Evolutionary conservation across 139 green algal species (phyloP).

Genomic region (Chlamydomonas sp.): DNA sequence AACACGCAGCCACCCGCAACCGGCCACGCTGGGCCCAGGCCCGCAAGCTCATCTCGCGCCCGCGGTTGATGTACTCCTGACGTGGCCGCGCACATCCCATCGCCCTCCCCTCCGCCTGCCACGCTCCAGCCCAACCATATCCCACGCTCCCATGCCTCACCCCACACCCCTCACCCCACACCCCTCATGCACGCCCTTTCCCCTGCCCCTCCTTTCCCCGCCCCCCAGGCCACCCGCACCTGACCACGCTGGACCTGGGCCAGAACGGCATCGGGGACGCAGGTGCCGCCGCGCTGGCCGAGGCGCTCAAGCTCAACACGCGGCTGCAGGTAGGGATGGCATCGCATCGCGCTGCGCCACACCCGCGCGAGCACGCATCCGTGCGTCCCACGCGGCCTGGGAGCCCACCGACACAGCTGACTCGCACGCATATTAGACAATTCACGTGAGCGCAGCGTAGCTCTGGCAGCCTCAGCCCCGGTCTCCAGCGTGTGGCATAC

Average conservation of each 20-base stretch:
- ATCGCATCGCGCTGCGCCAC: too few relatives aligned
- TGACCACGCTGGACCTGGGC: slow-evolving; percentile 89
- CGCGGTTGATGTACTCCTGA: neutral
- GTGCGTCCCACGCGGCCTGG: too few relatives aligned
- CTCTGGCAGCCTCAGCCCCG: too few relatives aligned
- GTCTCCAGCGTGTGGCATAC: too few relatives aligned
- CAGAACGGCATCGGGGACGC: slow-evolving; percentile 89
- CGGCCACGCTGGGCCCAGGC: too few relatives aligned
- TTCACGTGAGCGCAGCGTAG: too few relatives aligned
- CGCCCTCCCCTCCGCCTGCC: neutral
- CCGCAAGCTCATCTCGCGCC: too few relatives aligned
- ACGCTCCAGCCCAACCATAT: neutral
- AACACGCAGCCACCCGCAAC: too few relatives aligned
- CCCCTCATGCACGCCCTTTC: neutral
- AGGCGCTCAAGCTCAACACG: slow-evolving; percentile 94
- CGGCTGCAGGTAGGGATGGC: slow-evolving; percentile 53
- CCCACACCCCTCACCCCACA: too few relatives aligned
- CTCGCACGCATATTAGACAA: too few relatives aligned
- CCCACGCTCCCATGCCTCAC: neutral
- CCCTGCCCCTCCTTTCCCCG: neutral
- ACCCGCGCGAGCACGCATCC: too few relatives aligned
- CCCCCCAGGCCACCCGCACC: slow-evolving; percentile 47
- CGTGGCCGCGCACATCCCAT: neutral
- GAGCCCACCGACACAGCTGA: too few relatives aligned
- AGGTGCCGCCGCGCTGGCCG: slow-evolving; percentile 87